A percentile compares a stretch with the other conserved stretches of the same genome.
These are phyloP conservation scores for Tetrapyrgos nigripes DNA, from an alignment of 1,284 basidiomycete species.

Conservation along the genomic window DNA sequence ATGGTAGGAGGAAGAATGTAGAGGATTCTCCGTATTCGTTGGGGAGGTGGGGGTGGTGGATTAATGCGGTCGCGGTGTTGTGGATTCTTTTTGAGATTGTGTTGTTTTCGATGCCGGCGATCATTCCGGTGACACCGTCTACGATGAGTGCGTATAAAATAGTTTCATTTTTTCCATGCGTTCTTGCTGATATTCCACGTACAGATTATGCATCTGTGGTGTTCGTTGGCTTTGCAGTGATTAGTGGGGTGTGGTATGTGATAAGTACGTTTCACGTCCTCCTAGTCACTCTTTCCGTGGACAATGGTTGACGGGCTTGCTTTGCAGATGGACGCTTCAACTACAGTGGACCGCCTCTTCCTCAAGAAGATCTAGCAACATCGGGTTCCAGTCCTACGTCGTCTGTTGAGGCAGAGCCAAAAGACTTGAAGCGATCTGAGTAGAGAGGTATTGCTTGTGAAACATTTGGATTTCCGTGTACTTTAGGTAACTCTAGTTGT, in stretches of 20 bases:
- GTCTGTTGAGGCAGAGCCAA: neutral
- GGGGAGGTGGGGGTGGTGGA: slow-evolving; percentile 43
- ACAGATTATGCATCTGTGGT: slow-evolving; percentile 67
- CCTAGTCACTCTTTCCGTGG: too few species aligned
- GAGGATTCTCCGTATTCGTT: slow-evolving; percentile 50
- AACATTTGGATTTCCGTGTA: neutral
- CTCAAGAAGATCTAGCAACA: neutral
- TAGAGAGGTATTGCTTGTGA: too few species aligned
- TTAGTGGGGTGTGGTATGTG: slow-evolving; percentile 64
- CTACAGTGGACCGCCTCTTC: slow-evolving; percentile 47
- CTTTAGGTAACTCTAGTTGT: too few species aligned
- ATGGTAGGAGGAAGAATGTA: slow-evolving; percentile 43
- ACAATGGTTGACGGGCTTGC: slow-evolving; percentile 4
- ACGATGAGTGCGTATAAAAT: slow-evolving; percentile 51
- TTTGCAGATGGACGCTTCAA: slow-evolving; percentile 42
- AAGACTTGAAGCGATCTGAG: neutral
- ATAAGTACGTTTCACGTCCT: slow-evolving; percentile 50
- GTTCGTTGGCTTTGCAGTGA: slow-evolving; percentile 60
- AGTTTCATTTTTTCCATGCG: neutral
- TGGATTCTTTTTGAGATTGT: slow-evolving; percentile 60
- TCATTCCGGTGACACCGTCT: slow-evolving; percentile 50
- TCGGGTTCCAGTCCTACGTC: neutral
- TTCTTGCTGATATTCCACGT: neutral
- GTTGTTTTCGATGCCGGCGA: slow-evolving; percentile 65
- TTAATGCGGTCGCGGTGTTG: slow-evolving; percentile 52